Evolutionary conservation across 2,329 filamentous ascomycete genomes (phyloP).

Genomic region (Diaporthe destruens): DNA sequence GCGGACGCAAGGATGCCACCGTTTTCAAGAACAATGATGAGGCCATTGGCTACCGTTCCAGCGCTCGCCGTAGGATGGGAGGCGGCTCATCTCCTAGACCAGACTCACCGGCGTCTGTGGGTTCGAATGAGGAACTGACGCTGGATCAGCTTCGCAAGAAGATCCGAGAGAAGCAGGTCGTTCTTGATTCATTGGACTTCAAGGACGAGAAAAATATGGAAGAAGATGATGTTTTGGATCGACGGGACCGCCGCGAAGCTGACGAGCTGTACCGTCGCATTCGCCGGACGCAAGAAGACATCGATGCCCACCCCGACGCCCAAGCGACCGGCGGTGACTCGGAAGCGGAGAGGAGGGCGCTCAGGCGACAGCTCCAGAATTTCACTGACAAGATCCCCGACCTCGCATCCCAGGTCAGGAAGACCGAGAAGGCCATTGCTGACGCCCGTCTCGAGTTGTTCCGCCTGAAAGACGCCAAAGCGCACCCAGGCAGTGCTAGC

Average conservation of each 20-base stretch:
- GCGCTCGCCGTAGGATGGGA: slow-evolving; percentile 87
- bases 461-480: slow-evolving; percentile 92
- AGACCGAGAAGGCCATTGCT: slow-evolving; percentile 91
- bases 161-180: slow-evolving; percentile 92
- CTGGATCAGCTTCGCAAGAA: slow-evolving; percentile 92
- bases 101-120: slow-evolving; percentile 76
- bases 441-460: slow-evolving; percentile 94
- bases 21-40: slow-evolving; percentile 98
- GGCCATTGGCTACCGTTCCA: slow-evolving; percentile 91
- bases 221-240: slow-evolving; percentile 91
- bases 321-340: slow-evolving; percentile 79
- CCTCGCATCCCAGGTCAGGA: slow-evolving; percentile 90
- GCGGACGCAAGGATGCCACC: slow-evolving; percentile 89
- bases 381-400: slow-evolving; percentile 92
- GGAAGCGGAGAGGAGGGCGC: slow-evolving; percentile 85
- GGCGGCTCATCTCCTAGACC: slow-evolving; percentile 82
- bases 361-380: slow-evolving; percentile 90
- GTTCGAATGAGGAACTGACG: slow-evolving; percentile 83
- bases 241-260: slow-evolving; percentile 89
- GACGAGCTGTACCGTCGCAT: slow-evolving; percentile 96
- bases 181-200: slow-evolving; percentile 96
- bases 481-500: slow-evolving; percentile 83
- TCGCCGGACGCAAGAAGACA: slow-evolving; percentile 91
- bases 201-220: slow-evolving; percentile 90
- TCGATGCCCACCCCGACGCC: slow-evolving; percentile 89